Base-by-base conservation (phyloP, 164 flowering plant genomes). In the Kingdonia uniflora region DNA sequence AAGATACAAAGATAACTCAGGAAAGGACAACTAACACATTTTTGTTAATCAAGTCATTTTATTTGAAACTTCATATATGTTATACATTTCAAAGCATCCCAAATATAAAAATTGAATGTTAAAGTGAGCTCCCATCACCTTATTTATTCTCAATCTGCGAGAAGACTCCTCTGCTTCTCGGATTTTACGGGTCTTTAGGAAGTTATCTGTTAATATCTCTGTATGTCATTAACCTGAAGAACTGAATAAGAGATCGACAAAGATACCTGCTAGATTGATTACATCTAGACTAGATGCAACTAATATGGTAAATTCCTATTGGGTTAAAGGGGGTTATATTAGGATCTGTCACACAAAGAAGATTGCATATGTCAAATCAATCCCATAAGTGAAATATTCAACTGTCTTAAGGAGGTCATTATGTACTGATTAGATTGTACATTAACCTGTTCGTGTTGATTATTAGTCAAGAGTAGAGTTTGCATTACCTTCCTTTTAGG, bases 111-210 rank as follows among this genome's bases (percentile, higher is more conserved):
- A n/a, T n/a, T n/a, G n/a, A n/a, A n/a, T 14, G 23, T 14, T 41
- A 29, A 53, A 47, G 40, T 41, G 37, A 21, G 50, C 19, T 43
- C 15, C 23, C 17, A 60, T 40, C 45, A 84, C 94, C 88, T 88
- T 85, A 24, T 89, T 80, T n/a, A 78, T 65, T 69, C 65, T 82
- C 61, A 95, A 70, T 55, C 82, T 79, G 23, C 81, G 83, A 47
- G 86, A 89, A 68, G 97, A 95, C 68, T 78, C 84, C 71, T 92
- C 99, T 37, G 84, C 89, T 60, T 92, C 95, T 62, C 97, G 73
- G 19, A 87, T 64, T 75, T 84, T 91, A 54, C 76, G 67, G 1
- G 96, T 87, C 75, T 85, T 91, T 60, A 92, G 67, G 61, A 47
- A 64, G 47, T 76, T 92, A 63, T 88, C 98, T 91, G n/a, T 49